A percentile compares a stretch with the other conserved stretches of the same genome.
Evolutionary conservation across 164 flowering plant genomes (phyloP).

Genomic region (Sedum album): DNA sequence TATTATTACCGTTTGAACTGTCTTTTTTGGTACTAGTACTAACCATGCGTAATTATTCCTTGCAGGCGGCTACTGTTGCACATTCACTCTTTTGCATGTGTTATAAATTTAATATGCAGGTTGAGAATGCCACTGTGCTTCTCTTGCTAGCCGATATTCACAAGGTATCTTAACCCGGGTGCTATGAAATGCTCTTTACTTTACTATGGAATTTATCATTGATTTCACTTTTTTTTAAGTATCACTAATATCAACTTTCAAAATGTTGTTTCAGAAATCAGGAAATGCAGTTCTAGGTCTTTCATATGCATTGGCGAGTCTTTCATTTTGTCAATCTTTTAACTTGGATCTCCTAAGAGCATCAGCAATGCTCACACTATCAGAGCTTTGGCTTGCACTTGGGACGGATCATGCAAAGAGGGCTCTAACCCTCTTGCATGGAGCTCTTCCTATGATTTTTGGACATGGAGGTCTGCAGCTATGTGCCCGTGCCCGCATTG

Average conservation of each 20-base stretch:
- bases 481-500: slow-evolving; percentile 72
- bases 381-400: slow-evolving; percentile 85
- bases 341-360: slow-evolving; percentile 96
- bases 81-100: slow-evolving; percentile 77
- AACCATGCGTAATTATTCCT: slow-evolving; percentile 2
- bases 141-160: slow-evolving; percentile 88
- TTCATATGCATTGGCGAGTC: slow-evolving; percentile 85
- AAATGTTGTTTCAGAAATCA: slow-evolving; percentile 45
- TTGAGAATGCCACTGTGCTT: slow-evolving; percentile 75
- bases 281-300: slow-evolving; percentile 82
- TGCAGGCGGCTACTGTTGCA: slow-evolving; percentile 81
- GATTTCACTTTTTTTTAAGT: too few species aligned
- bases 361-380: slow-evolving; percentile 69
- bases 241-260: too few species aligned
- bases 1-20: not conserved
- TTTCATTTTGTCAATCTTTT: slow-evolving; percentile 85
- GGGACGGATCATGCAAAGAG: slow-evolving; percentile 76
- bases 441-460: slow-evolving; percentile 73
- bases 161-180: slow-evolving; percentile 39
- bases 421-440: slow-evolving; percentile 61
- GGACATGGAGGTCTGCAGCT: slow-evolving; percentile 98
- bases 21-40: not conserved
- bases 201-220: not conserved
- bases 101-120: slow-evolving; percentile 80
- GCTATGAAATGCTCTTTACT: not conserved